Evolutionary conservation across 1,284 basidiomycete species (phyloP), one percentile per base, ranked within the genome.

Genomic region (Naganishia cerealis): DNA sequence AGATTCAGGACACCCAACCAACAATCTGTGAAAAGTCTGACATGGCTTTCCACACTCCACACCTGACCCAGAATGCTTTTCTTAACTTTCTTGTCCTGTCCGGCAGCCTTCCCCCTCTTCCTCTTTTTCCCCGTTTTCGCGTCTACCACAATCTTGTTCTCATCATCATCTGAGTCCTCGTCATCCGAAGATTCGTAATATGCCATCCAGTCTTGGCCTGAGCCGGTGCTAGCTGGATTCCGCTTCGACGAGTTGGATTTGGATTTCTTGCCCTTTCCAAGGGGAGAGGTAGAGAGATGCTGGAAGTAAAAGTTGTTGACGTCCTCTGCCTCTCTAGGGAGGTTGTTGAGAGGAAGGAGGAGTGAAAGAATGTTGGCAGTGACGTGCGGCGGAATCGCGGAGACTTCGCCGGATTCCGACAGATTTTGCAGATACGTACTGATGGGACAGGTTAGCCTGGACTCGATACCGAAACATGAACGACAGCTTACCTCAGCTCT

Each of bases 221-320:
- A 63, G 26, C 62, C 59, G 7, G 42, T 78, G 75, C 58, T 48
- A n/a, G 56, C 42, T 0, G 53, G 61, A 40, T 58, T 59, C 36
- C 61, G 56, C 67, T 62, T 52, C 36, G 50, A 63, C 38, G 16
- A 40, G 21, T 50, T 36, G 2, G 48, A 16, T 48, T 70, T 70
- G 21, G 57, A 24, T 26, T 66, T 68, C 42, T 71, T 66, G 33
- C 50, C 56, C 56, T 61, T 65, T 38, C 72, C 72, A 1, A 65
- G 21, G 7, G 70, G 70, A 24, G 56, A 62, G 3, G 61, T 71
- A 1, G 70, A 58, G 55, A 97, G 83, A 65, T 90, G 86, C 21
- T 87, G 81, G 4, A 96, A 85, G 87, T 91, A 94, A 86, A 93
- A 98, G 24, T 87, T 79, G 79, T 92, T 92, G 65, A 97, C 80